Evolutionary conservation across 345 rosid species (phyloP), one percentile per base, ranked within the genome.

Genomic region (Microthlaspi erraticum): DNA sequence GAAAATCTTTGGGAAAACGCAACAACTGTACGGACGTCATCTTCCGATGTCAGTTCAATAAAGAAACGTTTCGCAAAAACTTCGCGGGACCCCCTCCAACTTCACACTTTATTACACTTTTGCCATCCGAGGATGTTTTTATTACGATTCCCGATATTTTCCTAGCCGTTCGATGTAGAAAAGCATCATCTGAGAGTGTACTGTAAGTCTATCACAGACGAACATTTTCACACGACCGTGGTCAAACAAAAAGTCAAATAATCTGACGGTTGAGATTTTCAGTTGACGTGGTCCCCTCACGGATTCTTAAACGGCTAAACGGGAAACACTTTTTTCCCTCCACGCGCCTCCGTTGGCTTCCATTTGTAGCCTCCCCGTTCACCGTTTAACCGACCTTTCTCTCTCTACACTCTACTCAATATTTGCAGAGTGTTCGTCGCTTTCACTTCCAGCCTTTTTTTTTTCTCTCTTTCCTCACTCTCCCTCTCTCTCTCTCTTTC

Each of bases 271-370:
- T 54, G 31, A 55, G 53, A 63, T 10, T 18, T 5, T 12, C 20
- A 1, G 66, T 49, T 6, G 6, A 36, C 0, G 74, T 68, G 74
- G 79, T 55, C 60, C 64, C 59, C 64, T 53, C 14, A 63, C 1
- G 31, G 6, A 5, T 6, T 46, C 14, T 9, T 33, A 72, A 66
- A 59, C 55, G 67, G 68, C 55, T 34, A 64, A 72, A 58, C 58
- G 65, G 67, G 72, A 11, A 39, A 12, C 16, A 41, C 42, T 12
- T 54, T 26, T 32, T 12, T 56, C 41, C 36, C 34, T 66, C 60
- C 75, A 64, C 79, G 79, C 79, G 75, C 79, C 79, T 32, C 75
- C 75, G 79, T 70, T 43, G 63, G 53, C 11, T 54, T 54, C 58
- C 74, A 74, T 51, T 51, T 67, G 78, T 66, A 60, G 70, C 36